Conservation (phyloP, 495 filamentous ascomycete species). For the Pseudomonodictys pantanalensis region DNA sequence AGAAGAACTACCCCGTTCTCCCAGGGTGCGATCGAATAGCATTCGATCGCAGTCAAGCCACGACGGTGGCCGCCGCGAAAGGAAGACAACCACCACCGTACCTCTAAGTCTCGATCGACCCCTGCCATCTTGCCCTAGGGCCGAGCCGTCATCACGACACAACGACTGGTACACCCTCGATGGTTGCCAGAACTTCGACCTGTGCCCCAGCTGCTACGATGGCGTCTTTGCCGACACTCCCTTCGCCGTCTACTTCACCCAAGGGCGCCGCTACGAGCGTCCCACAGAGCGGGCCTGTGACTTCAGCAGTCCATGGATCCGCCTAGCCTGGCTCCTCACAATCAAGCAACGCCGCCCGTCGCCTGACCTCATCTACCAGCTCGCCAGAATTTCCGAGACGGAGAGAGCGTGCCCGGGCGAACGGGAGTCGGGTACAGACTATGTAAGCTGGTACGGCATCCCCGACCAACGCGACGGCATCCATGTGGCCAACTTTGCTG, state of each 20-base stretch:
- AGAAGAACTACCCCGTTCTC: constrained; percentile 21
- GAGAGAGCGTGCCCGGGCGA: constrained; percentile 53
- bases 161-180: constrained; percentile 67
- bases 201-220: constrained; percentile 62
- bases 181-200: constrained; percentile 53
- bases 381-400: constrained; percentile 47
- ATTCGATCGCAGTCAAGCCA: constrained; percentile 24
- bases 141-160: constrained; percentile 47
- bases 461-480: constrained; percentile 50
- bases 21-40: constrained; percentile 17
- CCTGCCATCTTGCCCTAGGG: constrained; percentile 56
- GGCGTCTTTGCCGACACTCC: constrained; percentile 53
- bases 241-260: constrained; percentile 54
- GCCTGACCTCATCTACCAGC: constrained; percentile 54
- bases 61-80: constrained; percentile 23
- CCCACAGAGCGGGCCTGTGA: constrained; percentile 52
- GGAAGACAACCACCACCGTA: neutral
- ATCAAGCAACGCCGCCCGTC: constrained; percentile 54
- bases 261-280: constrained; percentile 44
- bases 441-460: constrained; percentile 59
- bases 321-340: constrained; percentile 64
- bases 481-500: constrained; percentile 54
- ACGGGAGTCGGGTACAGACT: constrained; percentile 30
- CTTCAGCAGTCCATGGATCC: constrained; percentile 62
- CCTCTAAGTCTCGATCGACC: constrained; percentile 14